A percentile compares a stretch with the other conserved stretches of the same genome.
Evolutionary conservation across 345 rosid species (phyloP).

Genomic region (Physaria fendleri): DNA sequence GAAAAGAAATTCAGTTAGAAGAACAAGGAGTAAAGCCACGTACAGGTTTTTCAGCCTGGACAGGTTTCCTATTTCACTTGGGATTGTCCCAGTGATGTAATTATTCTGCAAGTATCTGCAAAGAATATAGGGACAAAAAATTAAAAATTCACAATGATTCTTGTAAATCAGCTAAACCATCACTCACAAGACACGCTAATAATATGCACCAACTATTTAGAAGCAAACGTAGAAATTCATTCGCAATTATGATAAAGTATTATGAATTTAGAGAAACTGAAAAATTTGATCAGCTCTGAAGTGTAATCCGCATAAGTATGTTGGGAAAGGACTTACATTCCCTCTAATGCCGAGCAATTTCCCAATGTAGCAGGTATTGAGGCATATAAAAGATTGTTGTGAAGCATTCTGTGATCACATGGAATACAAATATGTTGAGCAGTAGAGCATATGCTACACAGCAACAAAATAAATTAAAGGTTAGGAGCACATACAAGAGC

Average conservation of each 20-base stretch:
- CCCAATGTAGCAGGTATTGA: constrained; percentile 68
- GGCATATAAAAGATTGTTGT: constrained; percentile 74
- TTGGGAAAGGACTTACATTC: constrained; percentile 49
- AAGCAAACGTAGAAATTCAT: neutral
- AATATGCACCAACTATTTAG: neutral
- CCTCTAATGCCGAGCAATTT: constrained; percentile 78
- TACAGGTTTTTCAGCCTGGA: constrained; percentile 61
- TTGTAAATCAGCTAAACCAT: constrained; percentile 9
- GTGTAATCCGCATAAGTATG: neutral
- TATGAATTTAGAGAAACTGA: neutral
- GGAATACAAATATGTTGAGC: constrained; percentile 26
- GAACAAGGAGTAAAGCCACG: constrained; percentile 31
- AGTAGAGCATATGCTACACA: neutral
- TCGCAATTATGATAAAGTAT: neutral
- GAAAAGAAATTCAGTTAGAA: neutral
- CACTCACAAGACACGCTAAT: constrained; percentile 3
- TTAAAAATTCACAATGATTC: neutral
- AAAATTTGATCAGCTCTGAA: neutral
- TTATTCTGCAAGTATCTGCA: constrained; percentile 88
- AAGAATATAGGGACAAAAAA: neutral
- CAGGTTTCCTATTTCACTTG: constrained; percentile 82
- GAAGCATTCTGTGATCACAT: constrained; percentile 55
- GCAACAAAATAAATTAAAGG: constrained; percentile 10
- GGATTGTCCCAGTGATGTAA: constrained; percentile 73
- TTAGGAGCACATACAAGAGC: constrained; percentile 54